A percentile compares a stretch with the other conserved stretches of the same genome.
phyloP scores from a whole-genome alignment of 495 filamentous ascomycete genomes.

The Penicillium subrubescens region DNA sequence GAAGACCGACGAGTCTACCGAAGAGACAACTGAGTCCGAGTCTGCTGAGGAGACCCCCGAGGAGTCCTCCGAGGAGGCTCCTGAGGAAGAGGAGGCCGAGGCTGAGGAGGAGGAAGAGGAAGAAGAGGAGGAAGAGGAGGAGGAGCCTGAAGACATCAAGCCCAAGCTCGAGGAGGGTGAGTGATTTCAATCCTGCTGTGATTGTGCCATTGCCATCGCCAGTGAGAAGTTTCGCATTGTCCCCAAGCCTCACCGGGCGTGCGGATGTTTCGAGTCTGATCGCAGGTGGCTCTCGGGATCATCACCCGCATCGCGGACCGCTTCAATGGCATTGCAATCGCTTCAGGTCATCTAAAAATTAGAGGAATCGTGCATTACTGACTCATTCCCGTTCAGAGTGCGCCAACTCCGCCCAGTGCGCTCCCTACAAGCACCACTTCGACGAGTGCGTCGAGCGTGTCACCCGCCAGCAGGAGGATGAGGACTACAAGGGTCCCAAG shows the following conservation, averaged over 20 bases:
- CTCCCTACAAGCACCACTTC: slow-evolving; percentile 91
- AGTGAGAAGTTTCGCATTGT: neutral
- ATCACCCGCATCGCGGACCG: neutral
- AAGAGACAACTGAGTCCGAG: slow-evolving; percentile 36
- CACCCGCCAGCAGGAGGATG: slow-evolving; percentile 67
- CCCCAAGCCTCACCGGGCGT: neutral
- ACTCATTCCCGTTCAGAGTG: slow-evolving; percentile 66
- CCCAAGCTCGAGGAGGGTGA: slow-evolving; percentile 88
- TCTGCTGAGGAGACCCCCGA: slow-evolving; percentile 40
- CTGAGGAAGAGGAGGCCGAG: slow-evolving; percentile 51
- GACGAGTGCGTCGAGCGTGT: slow-evolving; percentile 97
- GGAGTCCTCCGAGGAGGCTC: slow-evolving; percentile 39
- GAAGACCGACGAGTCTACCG: slow-evolving; percentile 44
- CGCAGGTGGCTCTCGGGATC: slow-evolving; percentile 8
- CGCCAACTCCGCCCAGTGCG: slow-evolving; percentile 78
- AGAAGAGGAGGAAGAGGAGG: slow-evolving; percentile 87
- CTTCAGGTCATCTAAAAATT: neutral
- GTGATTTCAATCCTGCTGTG: slow-evolving; percentile 35
- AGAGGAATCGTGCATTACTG: slow-evolving; percentile 13
- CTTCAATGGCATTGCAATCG: slow-evolving; percentile 26
- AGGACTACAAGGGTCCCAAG: slow-evolving; percentile 61
- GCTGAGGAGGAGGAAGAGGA: slow-evolving; percentile 58
- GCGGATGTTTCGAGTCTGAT: slow-evolving; percentile 7
- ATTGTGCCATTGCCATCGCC: neutral
- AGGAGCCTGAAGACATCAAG: slow-evolving; percentile 86